Conservation (phyloP, 2,329 filamentous ascomycete species). For the Diaporthe sp. region DNA sequence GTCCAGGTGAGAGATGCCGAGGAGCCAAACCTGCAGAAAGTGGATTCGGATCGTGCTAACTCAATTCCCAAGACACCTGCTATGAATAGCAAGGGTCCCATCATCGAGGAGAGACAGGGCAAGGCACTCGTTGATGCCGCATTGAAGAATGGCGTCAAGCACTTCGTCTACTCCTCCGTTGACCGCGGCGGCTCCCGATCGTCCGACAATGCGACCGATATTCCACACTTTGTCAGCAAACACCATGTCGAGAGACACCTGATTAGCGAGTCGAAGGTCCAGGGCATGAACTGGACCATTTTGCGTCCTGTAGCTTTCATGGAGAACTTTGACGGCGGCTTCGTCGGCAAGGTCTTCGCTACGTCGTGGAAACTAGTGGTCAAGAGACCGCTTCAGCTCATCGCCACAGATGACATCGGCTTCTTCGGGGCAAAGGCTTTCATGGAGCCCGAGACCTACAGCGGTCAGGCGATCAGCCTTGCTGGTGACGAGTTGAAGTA, state of each 20-base stretch:
- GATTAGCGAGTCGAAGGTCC: slow-evolving; percentile 54
- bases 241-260: slow-evolving; percentile 73
- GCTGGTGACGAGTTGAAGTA: slow-evolving; percentile 61
- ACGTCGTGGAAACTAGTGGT: slow-evolving; percentile 49
- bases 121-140: slow-evolving; percentile 70
- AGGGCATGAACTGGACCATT: slow-evolving; percentile 70
- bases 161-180: slow-evolving; percentile 75
- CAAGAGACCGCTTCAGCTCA: slow-evolving; percentile 54
- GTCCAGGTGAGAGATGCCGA: neutral
- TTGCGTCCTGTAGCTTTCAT: slow-evolving; percentile 74
- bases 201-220: slow-evolving; percentile 64
- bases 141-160: slow-evolving; percentile 65
- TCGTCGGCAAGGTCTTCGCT: slow-evolving; percentile 54
- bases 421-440: slow-evolving; percentile 60
- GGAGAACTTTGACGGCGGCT: slow-evolving; percentile 61
- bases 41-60: neutral
- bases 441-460: slow-evolving; percentile 52
- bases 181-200: slow-evolving; percentile 70
- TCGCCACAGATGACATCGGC: slow-evolving; percentile 60
- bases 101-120: slow-evolving; percentile 51
- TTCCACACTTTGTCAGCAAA: slow-evolving; percentile 75
- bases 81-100: neutral
- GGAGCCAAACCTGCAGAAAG: too few species aligned
- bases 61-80: neutral
- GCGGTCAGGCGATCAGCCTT: slow-evolving; percentile 54